Percentiles rank a stretch among this genome's conserved stretches.
phyloP scores from a whole-genome alignment of 1,139 yeast species.

The Suhomyces maxii region DNA sequence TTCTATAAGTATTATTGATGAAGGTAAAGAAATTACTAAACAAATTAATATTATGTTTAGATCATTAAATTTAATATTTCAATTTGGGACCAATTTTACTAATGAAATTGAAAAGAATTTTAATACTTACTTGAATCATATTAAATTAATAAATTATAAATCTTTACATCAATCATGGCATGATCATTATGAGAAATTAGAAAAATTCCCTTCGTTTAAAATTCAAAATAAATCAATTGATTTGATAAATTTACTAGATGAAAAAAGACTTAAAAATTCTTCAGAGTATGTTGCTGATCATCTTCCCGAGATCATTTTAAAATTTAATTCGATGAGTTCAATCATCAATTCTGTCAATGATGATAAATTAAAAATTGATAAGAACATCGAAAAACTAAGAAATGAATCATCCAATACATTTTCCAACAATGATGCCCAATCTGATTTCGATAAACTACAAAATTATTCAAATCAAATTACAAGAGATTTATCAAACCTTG shows the following conservation, averaged over 20 bases:
- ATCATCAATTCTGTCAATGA: constrained; percentile 26
- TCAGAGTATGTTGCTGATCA: constrained; percentile 25
- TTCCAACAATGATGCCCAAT: constrained; percentile 18
- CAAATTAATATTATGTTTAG: constrained; percentile 47
- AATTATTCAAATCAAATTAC: constrained; percentile 9
- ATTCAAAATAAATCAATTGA: constrained; percentile 20
- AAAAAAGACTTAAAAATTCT: constrained; percentile 23
- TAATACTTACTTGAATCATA: constrained; percentile 47
- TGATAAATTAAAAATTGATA: constrained; percentile 32
- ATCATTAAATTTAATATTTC: constrained; percentile 56
- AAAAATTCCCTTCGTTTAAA: constrained; percentile 32
- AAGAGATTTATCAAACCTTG: constrained; percentile 20
- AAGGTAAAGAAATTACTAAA: constrained; percentile 20
- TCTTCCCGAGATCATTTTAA: constrained; percentile 34
- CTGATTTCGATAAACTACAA: constrained; percentile 7
- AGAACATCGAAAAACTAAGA: constrained; percentile 33
- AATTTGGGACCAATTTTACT: constrained; percentile 56
- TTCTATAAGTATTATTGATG: constrained; percentile 20
- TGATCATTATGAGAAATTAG: constrained; percentile 39
- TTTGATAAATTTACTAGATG: constrained; percentile 28
- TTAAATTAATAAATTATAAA: constrained; percentile 47
- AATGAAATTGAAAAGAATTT: constrained; percentile 53
- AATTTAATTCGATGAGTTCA: constrained; percentile 43
- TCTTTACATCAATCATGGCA: constrained; percentile 53
- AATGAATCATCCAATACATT: constrained; percentile 37